A percentile compares a stretch with the other conserved stretches of the same genome.
phyloP scores from a whole-genome alignment of 306 rosid species.

The Pyrus bretschneideri region DNA sequence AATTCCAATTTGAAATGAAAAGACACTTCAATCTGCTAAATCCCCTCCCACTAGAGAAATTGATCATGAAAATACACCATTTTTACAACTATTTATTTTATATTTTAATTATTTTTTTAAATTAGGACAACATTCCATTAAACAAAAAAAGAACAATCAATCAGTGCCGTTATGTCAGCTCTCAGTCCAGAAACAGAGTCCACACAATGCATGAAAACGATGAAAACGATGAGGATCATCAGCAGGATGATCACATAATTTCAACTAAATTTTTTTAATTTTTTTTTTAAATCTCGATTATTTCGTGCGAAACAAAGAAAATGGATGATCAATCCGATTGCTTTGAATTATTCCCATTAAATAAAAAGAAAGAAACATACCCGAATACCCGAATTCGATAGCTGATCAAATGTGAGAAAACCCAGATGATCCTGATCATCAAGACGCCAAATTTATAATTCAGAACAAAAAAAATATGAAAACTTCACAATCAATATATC shows the following conservation, averaged over 20 bases:
- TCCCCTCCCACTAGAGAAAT: neutral
- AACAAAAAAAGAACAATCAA: neutral
- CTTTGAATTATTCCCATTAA: neutral
- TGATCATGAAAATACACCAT: neutral
- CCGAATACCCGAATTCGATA: slow-evolving; percentile 4
- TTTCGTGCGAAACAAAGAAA: neutral
- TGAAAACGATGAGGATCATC: neutral
- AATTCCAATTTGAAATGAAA: neutral
- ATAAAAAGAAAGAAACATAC: slow-evolving; percentile 1
- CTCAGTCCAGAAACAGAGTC: slow-evolving; percentile 6
- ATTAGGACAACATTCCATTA: neutral
- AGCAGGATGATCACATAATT: neutral
- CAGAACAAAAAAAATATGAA: slow-evolving; percentile 1
- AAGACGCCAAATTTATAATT: slow-evolving; percentile 12
- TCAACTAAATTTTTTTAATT: too few species aligned
- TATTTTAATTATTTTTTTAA: neutral
- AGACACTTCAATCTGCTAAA: neutral
- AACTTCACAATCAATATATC: neutral
- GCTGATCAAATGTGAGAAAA: slow-evolving; percentile 7
- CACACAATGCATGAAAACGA: neutral
- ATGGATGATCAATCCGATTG: neutral
- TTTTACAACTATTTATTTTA: neutral
- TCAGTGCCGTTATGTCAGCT: slow-evolving; percentile 5
- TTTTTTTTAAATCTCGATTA: neutral
- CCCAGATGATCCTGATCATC: slow-evolving; percentile 18